phyloP scores from a whole-genome alignment of 495 filamentous ascomycete genomes.

The Corynascus novoguineensis region DNA sequence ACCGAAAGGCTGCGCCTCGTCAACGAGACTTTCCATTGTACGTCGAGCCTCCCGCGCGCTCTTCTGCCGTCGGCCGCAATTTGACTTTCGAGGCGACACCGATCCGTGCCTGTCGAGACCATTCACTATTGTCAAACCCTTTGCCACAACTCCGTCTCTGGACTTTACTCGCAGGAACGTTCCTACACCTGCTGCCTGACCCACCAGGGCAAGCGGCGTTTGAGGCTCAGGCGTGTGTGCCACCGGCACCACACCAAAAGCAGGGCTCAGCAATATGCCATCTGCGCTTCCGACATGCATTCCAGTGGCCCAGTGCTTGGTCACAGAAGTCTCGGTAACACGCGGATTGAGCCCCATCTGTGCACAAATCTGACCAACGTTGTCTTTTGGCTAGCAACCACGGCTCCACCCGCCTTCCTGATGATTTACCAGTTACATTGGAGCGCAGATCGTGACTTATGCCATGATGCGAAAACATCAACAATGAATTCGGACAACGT shows the following conservation, averaged over 20 bases:
- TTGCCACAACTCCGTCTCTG: conserved; percentile 7
- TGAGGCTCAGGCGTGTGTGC: conserved; percentile 5
- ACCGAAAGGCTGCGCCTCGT: no score
- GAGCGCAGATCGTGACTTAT: not conserved
- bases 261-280: not conserved
- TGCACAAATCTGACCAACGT: not conserved
- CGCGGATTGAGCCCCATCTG: not conserved
- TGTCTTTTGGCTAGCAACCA: not conserved
- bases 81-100: not conserved
- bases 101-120: not conserved
- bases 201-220: not conserved
- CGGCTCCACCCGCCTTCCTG: no score
- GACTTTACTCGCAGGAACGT: not conserved
- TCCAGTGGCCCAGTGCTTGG: not conserved
- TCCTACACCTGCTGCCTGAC: not conserved
- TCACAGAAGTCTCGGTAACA: not conserved
- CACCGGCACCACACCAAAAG: not conserved
- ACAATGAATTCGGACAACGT: no score
- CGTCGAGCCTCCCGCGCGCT: not conserved
- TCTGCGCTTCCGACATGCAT: not conserved
- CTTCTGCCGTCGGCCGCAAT: not conserved
- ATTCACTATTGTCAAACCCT: not conserved
- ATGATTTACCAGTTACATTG: no score
- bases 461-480: no score
- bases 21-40: not conserved